phyloP scores from a whole-genome alignment of 2,329 filamentous ascomycete species.

The Neofusicoccum parvum region DNA sequence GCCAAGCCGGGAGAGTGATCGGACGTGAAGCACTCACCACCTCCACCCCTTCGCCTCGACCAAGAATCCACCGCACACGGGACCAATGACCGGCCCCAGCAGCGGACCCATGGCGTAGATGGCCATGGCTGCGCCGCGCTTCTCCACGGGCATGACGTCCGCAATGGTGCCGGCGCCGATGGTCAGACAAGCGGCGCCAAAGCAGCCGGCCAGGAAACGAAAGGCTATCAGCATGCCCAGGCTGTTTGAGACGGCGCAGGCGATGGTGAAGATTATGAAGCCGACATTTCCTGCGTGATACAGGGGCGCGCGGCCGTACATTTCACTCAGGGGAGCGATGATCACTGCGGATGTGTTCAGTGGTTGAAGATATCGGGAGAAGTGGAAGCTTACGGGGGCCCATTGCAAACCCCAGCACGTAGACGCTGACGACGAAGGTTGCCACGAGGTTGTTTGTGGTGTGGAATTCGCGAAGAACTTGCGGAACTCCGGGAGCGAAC shows the following conservation, averaged over 20 bases:
- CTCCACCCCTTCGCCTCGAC: slow-evolving; percentile 37
- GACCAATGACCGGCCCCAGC: slow-evolving; percentile 39
- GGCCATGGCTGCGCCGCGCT: slow-evolving; percentile 40
- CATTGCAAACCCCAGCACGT: slow-evolving; percentile 42
- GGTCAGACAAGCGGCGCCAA: slow-evolving; percentile 37
- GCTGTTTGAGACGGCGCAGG: slow-evolving; percentile 38
- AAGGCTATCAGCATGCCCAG: slow-evolving; percentile 43
- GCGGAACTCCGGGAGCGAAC: slow-evolving; percentile 32
- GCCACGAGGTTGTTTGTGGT: slow-evolving; percentile 35
- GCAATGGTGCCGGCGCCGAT: slow-evolving; percentile 40
- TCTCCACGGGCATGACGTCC: slow-evolving; percentile 38
- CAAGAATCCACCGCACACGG: slow-evolving; percentile 37
- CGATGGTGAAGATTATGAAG: slow-evolving; percentile 55
- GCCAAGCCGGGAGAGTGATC: neutral
- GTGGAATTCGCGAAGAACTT: slow-evolving; percentile 37
- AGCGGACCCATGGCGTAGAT: slow-evolving; percentile 41
- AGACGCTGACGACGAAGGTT: slow-evolving; percentile 42
- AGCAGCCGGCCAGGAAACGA: slow-evolving; percentile 39
- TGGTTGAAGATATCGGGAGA: neutral
- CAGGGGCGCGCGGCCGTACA: slow-evolving; percentile 36
- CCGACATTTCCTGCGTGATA: slow-evolving; percentile 47
- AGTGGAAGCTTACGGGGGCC: slow-evolving; percentile 29
- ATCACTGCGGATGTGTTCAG: slow-evolving; percentile 46
- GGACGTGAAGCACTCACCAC: slow-evolving; percentile 25
- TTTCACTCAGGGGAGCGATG: slow-evolving; percentile 40